These are phyloP conservation scores for Helianthus tuberosus DNA, from an alignment of 129 eudicot species.

Conservation along the genomic window DNA sequence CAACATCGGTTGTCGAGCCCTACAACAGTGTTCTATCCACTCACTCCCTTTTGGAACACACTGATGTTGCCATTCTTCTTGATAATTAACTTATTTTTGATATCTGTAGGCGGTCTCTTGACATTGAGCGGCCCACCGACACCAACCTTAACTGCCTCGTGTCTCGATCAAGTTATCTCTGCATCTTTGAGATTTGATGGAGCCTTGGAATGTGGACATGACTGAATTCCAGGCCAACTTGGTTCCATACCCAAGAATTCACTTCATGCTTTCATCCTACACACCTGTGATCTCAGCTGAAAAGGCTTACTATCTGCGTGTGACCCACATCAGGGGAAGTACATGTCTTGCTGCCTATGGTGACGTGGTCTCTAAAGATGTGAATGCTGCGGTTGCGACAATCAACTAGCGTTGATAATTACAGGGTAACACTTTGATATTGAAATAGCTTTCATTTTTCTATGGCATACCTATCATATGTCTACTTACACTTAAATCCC, in stretches of 20 bases:
- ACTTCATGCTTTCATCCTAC: slow-evolving; percentile 24
- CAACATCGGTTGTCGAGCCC: slow-evolving; percentile 7
- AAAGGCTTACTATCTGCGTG: slow-evolving; percentile 21
- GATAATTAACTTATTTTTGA: slow-evolving; percentile 19
- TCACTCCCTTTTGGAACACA: slow-evolving; percentile 9
- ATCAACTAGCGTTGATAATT: neutral
- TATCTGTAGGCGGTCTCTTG: slow-evolving; percentile 16
- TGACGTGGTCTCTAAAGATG: neutral
- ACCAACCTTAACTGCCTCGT: slow-evolving; percentile 1
- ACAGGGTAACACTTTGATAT: too few relatives aligned
- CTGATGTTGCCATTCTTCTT: neutral
- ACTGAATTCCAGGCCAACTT: slow-evolving; percentile 4
- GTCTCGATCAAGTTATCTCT: slow-evolving; percentile 11
- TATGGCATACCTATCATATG: too few relatives aligned
- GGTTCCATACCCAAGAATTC: slow-evolving; percentile 18
- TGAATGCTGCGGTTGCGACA: neutral
- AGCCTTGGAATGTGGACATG: slow-evolving; percentile 3
- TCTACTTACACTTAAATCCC: too few relatives aligned
- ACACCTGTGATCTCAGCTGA: slow-evolving; percentile 17
- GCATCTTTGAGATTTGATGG: slow-evolving; percentile 12
- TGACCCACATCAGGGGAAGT: neutral
- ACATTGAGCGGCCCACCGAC: slow-evolving; percentile 1
- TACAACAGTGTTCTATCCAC: slow-evolving; percentile 10
- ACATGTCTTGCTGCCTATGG: too few relatives aligned
- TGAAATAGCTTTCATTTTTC: too few relatives aligned